Conservation (phyloP, 1,284 basidiomycete species). For the Ceratobasidium sp. region DNA sequence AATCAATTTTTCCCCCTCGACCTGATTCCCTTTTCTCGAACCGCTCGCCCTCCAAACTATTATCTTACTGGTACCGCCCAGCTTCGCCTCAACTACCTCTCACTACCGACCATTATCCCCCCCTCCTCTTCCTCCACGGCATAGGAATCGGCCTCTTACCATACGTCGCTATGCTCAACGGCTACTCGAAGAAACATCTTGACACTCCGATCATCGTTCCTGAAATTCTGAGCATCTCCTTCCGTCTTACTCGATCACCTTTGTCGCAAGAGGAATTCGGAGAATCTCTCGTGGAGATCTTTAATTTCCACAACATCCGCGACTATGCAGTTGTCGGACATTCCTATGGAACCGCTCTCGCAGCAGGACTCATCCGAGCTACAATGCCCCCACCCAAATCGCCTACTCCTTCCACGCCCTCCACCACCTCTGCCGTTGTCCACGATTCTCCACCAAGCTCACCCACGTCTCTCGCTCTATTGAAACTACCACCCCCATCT, state of each 20-base stretch:
- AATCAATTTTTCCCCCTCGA: conserved; percentile 64
- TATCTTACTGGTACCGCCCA: conserved; percentile 72
- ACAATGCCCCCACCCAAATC: conserved; percentile 53
- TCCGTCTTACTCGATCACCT: conserved; percentile 64
- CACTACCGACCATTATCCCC: conserved; percentile 51
- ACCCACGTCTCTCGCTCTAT: too few species aligned
- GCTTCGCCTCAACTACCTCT: conserved; percentile 45
- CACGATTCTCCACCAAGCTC: too few species aligned
- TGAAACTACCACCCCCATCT: background rate
- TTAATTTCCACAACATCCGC: conserved; percentile 58
- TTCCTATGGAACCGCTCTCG: conserved; percentile 71
- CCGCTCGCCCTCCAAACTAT: conserved; percentile 54
- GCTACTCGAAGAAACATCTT: conserved; percentile 57
- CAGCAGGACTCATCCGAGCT: conserved; percentile 50
- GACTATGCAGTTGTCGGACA: conserved; percentile 64
- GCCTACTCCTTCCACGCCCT: conserved; percentile 51
- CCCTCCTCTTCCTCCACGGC: conserved; percentile 71
- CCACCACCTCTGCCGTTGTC: background rate
- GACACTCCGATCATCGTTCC: conserved; percentile 67
- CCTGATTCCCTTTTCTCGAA: conserved; percentile 60
- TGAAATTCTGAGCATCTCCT: conserved; percentile 68
- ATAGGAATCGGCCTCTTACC: conserved; percentile 73
- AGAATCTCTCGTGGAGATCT: conserved; percentile 55
- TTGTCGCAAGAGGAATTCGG: conserved; percentile 52
- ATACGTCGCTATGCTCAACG: conserved; percentile 63